Evolutionary conservation across 1,284 basidiomycete genomes (phyloP).

Genomic region (Salmacisia buchloeana): DNA sequence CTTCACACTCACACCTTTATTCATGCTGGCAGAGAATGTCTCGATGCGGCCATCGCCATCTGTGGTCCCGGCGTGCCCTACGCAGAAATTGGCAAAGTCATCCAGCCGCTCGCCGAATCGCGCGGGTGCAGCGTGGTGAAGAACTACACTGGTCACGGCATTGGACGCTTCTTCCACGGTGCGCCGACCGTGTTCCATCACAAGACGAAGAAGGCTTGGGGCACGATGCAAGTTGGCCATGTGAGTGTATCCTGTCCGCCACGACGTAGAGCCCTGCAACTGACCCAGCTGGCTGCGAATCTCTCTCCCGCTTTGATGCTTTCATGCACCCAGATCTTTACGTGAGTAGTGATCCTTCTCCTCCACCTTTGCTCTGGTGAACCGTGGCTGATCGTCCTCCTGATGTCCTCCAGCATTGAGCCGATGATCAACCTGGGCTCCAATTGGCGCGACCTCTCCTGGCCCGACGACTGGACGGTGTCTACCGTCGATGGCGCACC

Average conservation of each 20-base stretch:
- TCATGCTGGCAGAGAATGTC: slow-evolving; percentile 58
- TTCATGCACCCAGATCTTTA: neutral
- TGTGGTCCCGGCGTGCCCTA: slow-evolving; percentile 74
- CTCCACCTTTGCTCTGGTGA: neutral
- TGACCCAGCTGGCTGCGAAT: neutral
- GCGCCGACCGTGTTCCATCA: slow-evolving; percentile 78
- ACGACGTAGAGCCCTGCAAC: neutral
- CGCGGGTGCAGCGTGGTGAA: slow-evolving; percentile 63
- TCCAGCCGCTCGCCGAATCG: slow-evolving; percentile 57
- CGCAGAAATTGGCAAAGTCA: slow-evolving; percentile 68
- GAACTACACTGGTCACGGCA: slow-evolving; percentile 78
- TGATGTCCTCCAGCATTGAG: slow-evolving; percentile 38
- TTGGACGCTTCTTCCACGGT: slow-evolving; percentile 74
- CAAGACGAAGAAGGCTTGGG: slow-evolving; percentile 47
- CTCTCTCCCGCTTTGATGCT: neutral
- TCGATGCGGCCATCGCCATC: slow-evolving; percentile 66
- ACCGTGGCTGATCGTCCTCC: neutral
- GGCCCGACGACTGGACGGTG: slow-evolving; percentile 50
- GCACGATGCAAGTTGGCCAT: slow-evolving; percentile 47
- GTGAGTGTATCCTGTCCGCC: slow-evolving; percentile 8
- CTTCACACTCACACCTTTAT: neutral
- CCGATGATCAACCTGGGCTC: slow-evolving; percentile 48
- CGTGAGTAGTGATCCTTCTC: neutral
- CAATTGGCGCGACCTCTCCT: slow-evolving; percentile 39
- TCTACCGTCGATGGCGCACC: slow-evolving; percentile 40